These are phyloP conservation scores for Zymoseptoria brevis DNA, from an alignment of 2,329 filamentous ascomycete genomes.

Conservation along the genomic window DNA sequence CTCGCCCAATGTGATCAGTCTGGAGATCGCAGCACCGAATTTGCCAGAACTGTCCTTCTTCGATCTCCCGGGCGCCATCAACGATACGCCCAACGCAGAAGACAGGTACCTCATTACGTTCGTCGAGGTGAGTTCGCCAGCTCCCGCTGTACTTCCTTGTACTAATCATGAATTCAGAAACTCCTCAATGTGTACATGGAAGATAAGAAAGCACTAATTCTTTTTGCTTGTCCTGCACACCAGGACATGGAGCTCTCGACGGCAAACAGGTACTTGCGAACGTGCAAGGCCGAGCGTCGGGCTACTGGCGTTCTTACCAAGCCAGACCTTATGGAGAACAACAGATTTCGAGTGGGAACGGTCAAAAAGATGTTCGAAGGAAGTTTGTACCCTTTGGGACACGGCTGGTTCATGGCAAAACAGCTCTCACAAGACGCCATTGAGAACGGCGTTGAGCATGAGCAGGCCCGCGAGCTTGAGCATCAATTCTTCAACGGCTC, in stretches of 20 bases:
- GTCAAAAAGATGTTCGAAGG: slow-evolving; percentile 42
- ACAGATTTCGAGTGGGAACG: slow-evolving; percentile 25
- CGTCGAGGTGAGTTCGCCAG: slow-evolving; percentile 40
- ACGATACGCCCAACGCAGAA: slow-evolving; percentile 51
- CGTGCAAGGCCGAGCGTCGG: slow-evolving; percentile 34
- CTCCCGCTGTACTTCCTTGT: too few species aligned
- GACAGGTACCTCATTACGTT: slow-evolving; percentile 64
- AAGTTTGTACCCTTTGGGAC: slow-evolving; percentile 53
- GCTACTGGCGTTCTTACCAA: slow-evolving; percentile 64
- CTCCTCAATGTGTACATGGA: slow-evolving; percentile 66
- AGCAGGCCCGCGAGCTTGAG: slow-evolving; percentile 43
- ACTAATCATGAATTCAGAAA: slow-evolving; percentile 32
- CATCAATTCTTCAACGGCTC: slow-evolving; percentile 40
- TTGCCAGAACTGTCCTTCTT: slow-evolving; percentile 74
- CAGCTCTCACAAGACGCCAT: slow-evolving; percentile 51
- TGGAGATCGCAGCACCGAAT: slow-evolving; percentile 64
- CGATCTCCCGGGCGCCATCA: slow-evolving; percentile 77
- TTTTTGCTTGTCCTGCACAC: slow-evolving; percentile 71
- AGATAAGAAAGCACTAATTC: slow-evolving; percentile 64
- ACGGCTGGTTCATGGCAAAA: slow-evolving; percentile 74
- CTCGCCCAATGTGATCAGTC: slow-evolving; percentile 69
- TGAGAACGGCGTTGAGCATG: slow-evolving; percentile 36
- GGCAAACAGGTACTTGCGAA: slow-evolving; percentile 54
- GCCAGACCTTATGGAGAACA: slow-evolving; percentile 58
- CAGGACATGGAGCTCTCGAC: slow-evolving; percentile 68